Evolutionary conservation across 352 stramenopile genomes (phyloP), one percentile per base, ranked within the genome.

Genomic region (Phytophthora sp.): DNA sequence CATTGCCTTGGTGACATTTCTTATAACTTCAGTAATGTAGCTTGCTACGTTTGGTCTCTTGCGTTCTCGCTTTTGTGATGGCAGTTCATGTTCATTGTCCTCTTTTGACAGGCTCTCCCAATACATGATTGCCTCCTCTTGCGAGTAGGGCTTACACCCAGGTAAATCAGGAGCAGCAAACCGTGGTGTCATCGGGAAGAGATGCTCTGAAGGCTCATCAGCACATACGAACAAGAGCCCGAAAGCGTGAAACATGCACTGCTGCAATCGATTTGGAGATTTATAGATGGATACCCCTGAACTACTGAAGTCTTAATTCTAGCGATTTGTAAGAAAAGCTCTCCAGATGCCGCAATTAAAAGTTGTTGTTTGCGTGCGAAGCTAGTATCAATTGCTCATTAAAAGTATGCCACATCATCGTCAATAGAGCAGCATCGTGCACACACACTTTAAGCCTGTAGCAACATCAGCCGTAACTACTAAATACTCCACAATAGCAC

Each of bases 231-330:
- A 57, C 3, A 48, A n/a, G 13, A 57, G 0, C 1, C 35, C 49
- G 11, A 61, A 45, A 11, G 4, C 49, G n/a, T 48, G 35, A 3
- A 57, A n/a, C 34, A 57, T 48, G 28, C 23, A 46, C 24, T 57
- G 49, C 24, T 48, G 30, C 45, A 27, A 53, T 7, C 20, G 24
- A 4, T 31, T 15, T 17, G 41, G 20, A 0, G 44, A 15, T 41
- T 58, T 42, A 27, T 43, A 58, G 21, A 50, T 34, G 24, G 37
- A 28, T 43, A 59, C 49, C 42, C 39, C 24, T 60, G n/a, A n/a
- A 54, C 57, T 49, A 60, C 49, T 53, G 46, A 27, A 54, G 44
- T 17, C 23, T 51, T 38, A 27, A 51, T 27, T 12, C 34, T 44
- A 66, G 24, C 6, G 26, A 26, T 20, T 12, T 38, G 18, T 21